phyloP scores from a whole-genome alignment of 139 green algal species.

The Prasinococcaceae sp. region DNA sequence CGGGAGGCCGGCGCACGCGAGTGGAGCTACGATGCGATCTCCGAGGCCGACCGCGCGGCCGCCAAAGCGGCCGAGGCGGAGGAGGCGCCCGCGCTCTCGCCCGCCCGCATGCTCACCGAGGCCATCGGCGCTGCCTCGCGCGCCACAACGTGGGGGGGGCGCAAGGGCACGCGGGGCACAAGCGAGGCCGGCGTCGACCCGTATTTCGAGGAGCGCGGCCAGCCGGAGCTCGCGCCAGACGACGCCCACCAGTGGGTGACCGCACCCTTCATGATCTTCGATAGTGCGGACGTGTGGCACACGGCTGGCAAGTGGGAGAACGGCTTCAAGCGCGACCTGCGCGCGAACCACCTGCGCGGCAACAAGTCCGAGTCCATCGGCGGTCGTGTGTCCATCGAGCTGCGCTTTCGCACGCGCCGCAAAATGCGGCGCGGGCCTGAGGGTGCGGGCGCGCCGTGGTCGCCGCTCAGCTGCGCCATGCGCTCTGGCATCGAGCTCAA shows the following conservation, averaged over 20 bases:
- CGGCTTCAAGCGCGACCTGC: neutral
- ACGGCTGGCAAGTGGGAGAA: neutral
- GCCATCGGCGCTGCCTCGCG: conserved; percentile 3
- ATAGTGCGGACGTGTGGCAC: conserved; percentile 10
- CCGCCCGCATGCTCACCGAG: neutral
- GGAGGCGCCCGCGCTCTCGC: neutral
- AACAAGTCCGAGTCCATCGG: neutral
- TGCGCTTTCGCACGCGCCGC: conserved; percentile 6
- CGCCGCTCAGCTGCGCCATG: conserved; percentile 1
- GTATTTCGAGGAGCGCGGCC: conserved; percentile 4
- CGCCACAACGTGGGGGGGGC: neutral
- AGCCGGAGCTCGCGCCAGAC: conserved; percentile 3
- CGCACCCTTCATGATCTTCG: neutral
- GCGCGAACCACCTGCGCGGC: neutral
- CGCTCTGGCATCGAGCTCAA: neutral
- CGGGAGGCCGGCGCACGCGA: neutral
- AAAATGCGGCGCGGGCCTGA: neutral
- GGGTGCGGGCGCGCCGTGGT: neutral
- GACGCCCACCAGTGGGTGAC: conserved; percentile 11
- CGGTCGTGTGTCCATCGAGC: conserved; percentile 6
- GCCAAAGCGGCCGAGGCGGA: neutral
- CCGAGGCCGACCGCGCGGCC: neutral
- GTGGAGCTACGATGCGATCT: conserved; percentile 7
- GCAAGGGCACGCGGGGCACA: neutral
- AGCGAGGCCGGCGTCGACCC: conserved; percentile 1